A percentile compares a stretch with the other conserved stretches of the same genome.
phyloP scores from a whole-genome alignment of 2,329 filamentous ascomycete species.

The Fusarium drepaniforme region DNA sequence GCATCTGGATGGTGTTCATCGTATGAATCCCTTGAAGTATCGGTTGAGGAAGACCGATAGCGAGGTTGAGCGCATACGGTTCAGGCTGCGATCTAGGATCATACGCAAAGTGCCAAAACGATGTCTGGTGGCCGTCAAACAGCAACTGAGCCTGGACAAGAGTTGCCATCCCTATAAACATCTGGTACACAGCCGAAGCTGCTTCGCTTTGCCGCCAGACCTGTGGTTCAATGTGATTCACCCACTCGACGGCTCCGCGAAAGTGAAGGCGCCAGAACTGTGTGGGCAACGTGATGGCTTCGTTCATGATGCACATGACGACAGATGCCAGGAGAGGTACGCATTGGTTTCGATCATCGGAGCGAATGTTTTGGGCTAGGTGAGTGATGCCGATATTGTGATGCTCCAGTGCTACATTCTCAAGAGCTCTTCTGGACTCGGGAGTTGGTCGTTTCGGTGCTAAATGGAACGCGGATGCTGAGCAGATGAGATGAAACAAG shows the following conservation, averaged over 20 bases:
- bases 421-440: constrained; percentile 26
- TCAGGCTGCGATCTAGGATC: constrained; percentile 38
- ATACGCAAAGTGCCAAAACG: constrained; percentile 35
- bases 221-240: constrained; percentile 42
- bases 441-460: constrained; percentile 23
- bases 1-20: constrained; percentile 36
- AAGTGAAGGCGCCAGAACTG: constrained; percentile 41
- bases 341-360: constrained; percentile 37
- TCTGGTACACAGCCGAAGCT: constrained; percentile 39
- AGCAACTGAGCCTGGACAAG: constrained; percentile 38
- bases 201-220: constrained; percentile 39
- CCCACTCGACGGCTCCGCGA: constrained; percentile 41
- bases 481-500: constrained; percentile 42
- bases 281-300: constrained; percentile 40
- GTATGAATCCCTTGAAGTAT: constrained; percentile 36
- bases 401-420: constrained; percentile 41
- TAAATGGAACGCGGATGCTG: constrained; percentile 39
- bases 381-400: constrained; percentile 43
- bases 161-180: constrained; percentile 41
- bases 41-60: constrained; percentile 38
- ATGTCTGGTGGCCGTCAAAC: constrained; percentile 28
- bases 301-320: constrained; percentile 41
- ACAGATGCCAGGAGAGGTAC: constrained; percentile 37
- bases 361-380: constrained; percentile 41
- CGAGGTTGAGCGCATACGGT: constrained; percentile 32